Evolutionary conservation across 106 monocot genomes (phyloP), one percentile per base, ranked within the genome.

Genomic region (Chionographis japonica): DNA sequence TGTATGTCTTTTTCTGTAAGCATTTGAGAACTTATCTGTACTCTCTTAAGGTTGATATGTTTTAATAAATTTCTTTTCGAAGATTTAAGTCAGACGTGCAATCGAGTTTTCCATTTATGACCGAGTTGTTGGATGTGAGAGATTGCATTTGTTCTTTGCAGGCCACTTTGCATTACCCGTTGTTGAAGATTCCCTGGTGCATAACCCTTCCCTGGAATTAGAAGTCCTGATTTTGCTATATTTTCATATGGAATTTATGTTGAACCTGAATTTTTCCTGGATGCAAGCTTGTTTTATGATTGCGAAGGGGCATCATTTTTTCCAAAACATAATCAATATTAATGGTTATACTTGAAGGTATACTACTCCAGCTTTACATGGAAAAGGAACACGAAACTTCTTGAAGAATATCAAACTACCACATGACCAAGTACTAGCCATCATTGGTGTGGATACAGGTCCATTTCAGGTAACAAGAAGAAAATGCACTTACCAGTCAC

Each of bases 151-250:
- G 12, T 1, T 68, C 37, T 58, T 62, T 79, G 61, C 85, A 89
- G 89, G 89, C 74, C 40, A 76, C 78, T 68, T 41, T 71, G 35
- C 37, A 79, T 65, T 76, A 70, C 61, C 74, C 78, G 18, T 50
- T 63, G 17, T 56, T 68, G 60, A 79, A 67, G 58, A 74, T 85
- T 50, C 85, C 85, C 41, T 89, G 89, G 89, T 89, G 46, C 13
- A 12, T 20, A 19, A 9, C 37, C 56, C 11, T 50, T 58, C 61
- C 55, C 43, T 52, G 6, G 10, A 16, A 56, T 15, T 72, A 58
- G 12, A 50, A 52, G 59, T 64, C 35, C 39, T 27, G 3, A 16
- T 46, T n/a, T 68, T 27, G 15, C 53, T 36, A 36, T 39, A 14
- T 12, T 53, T 4, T 42, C 35, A 20, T 37, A 56, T 36, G 42